A percentile compares a stretch with the other conserved stretches of the same genome.
These are phyloP conservation scores for Aspergillus affinis DNA, from an alignment of 495 filamentous ascomycete genomes.

Conservation along the genomic window DNA sequence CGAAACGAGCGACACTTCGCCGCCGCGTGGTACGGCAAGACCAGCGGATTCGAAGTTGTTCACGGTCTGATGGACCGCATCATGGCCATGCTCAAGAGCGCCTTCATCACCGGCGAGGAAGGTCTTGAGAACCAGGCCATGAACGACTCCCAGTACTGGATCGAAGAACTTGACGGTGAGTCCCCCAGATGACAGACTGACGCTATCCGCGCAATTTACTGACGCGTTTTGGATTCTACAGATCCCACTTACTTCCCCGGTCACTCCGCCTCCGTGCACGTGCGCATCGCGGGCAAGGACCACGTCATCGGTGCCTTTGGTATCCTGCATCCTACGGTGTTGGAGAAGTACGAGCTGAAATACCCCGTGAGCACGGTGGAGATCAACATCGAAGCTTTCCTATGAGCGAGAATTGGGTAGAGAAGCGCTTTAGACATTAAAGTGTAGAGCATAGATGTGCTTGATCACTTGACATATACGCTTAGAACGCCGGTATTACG, in stretches of 20 bases:
- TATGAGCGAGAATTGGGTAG: conserved; percentile 48
- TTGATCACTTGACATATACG: neutral
- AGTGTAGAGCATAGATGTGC: neutral
- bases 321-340: conserved; percentile 86
- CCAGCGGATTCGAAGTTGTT: conserved; percentile 92
- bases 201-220: conserved; percentile 2
- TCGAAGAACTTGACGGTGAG: conserved; percentile 81
- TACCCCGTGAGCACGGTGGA: conserved; percentile 95
- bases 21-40: conserved; percentile 93
- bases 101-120: conserved; percentile 75
- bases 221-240: conserved; percentile 25
- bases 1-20: conserved; percentile 94
- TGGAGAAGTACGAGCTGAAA: conserved; percentile 91
- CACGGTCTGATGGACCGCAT: conserved; percentile 91
- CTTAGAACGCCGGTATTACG: neutral
- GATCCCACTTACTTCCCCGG: conserved; percentile 89
- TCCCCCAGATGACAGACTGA: conserved; percentile 3
- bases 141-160: conserved; percentile 76
- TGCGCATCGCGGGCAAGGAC: conserved; percentile 68
- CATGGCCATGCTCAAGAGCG: conserved; percentile 85
- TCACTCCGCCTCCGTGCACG: conserved; percentile 78
- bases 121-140: conserved; percentile 56
- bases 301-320: conserved; percentile 82
- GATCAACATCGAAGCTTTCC: conserved; percentile 92
- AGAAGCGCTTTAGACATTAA: neutral